Conservation (phyloP, 2,329 filamentous ascomycete species). For the Trichoderma atroviride region DNA sequence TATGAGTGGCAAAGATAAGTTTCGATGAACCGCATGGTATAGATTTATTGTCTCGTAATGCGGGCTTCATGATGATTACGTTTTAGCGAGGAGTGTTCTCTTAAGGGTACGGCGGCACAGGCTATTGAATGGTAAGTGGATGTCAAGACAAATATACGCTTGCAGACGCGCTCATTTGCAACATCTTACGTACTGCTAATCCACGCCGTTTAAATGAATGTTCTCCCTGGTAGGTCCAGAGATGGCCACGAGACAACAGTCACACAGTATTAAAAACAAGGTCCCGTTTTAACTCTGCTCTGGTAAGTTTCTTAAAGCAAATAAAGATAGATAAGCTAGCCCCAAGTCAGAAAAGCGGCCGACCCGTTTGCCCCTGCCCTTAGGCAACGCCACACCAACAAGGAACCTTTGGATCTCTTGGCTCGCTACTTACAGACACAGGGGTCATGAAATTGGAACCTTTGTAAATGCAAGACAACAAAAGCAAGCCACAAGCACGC, state of each 20-base stretch:
- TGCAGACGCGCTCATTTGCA: background rate
- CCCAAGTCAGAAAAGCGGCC: conserved; percentile 8
- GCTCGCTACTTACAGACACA: background rate
- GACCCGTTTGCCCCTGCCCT: background rate
- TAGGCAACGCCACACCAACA: conserved; percentile 10
- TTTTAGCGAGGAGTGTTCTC: background rate
- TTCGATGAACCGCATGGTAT: background rate
- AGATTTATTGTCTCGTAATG: background rate
- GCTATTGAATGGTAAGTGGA: background rate
- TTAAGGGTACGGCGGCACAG: background rate
- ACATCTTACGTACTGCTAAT: background rate
- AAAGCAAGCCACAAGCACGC: background rate
- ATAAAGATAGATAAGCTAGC: conserved; percentile 11
- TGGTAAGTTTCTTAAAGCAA: conserved; percentile 9
- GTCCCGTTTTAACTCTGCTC: conserved; percentile 14
- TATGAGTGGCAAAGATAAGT: background rate
- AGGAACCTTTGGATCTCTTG: conserved; percentile 25
- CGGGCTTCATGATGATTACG: background rate
- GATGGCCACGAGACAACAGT: background rate
- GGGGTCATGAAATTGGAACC: conserved; percentile 7
- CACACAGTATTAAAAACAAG: conserved; percentile 12
- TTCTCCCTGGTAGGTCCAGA: background rate
- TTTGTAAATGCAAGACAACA: conserved; percentile 11
- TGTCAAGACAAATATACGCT: background rate
- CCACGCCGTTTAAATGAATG: background rate